Base-by-base conservation (phyloP, 768 basidiomycete genomes). In the Lactarius psammicola region DNA sequence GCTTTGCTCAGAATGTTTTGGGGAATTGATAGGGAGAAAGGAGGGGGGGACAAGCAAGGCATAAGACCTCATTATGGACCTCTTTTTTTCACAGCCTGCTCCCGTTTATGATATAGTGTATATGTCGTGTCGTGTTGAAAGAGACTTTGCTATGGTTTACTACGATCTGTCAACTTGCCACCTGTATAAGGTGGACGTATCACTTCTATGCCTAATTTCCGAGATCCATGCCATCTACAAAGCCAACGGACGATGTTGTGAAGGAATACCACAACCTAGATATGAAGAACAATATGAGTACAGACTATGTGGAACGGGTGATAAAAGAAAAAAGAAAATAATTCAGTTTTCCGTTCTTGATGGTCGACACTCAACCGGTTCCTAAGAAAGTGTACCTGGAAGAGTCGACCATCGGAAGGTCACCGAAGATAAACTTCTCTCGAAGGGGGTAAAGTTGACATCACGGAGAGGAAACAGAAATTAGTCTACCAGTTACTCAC, bases 271-370 rank as follows among this genome's bases (percentile, higher is more conserved):
- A 40, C 3, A 17, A 54, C 31, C 63, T 64, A 28, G 31, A 59
- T 40, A 28, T 18, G 33, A 63, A 13, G 42, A 10, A 59, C 17
- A 26, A 55, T 13, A 4, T 65, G n/a, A 65, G 64, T 42, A 36
- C 8, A 51, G 31, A 38, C 17, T 23, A 31, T 46, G 59, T 49
- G 13, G 20, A 30, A 13, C 10, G 1, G 18, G 13, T 2, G 5
- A 2, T 26, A 8, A 1, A 2, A 26, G 18, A 20, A 38, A 5
- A 15, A 56, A 18, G 20, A 31, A 51, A 34, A 30, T 23, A 26
- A 33, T 10, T 66, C 65, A 66, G 65, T 28, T 66, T 66, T 66
- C 65, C 51, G 65, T 66, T 66, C 65, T 66, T n/a, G 55, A 42
- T 58, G 60, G 46, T 11, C 36, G 49, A 28, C 34, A 15, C 56